Evolutionary conservation across 202 grass and related monocot genomes (phyloP), one percentile per base, ranked within the genome.

Genomic region (Miscanthus sacchariflorus): DNA sequence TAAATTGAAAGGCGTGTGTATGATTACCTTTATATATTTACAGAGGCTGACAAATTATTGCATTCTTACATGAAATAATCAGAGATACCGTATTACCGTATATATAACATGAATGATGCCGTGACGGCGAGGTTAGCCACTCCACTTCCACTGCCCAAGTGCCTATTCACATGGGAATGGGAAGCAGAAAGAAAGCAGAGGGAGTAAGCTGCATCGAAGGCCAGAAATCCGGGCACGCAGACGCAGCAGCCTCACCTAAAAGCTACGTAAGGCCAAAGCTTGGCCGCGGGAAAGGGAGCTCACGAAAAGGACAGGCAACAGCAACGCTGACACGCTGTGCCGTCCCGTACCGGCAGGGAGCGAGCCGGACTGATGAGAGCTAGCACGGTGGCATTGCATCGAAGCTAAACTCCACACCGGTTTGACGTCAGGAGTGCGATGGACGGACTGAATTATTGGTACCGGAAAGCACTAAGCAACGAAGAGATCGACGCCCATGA

Each of bases 321-420:
- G 72, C 72, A 11, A 67, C 56, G 56, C 18, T 58, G 17, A 8
- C 52, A 15, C 40, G 72, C 14, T 30, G 73, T 40, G 46, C 46
- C 80, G 14, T 56, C 49, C 81, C 68, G 81, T 83, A 59, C 81
- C 35, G 52, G 35, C 81, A 73, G 49, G 45, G 48, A 17, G 21
- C 68, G 18, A 40, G 4, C 7, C 74, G 23, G 79, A 12, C 14
- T 7, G 21, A 25, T 23, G 45, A 6, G 33, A 59, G 45, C 30
- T 33, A 79, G 45, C 46, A 61, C 27, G 43, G 74, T 83, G n/a
- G 35, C 39, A 19, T 12, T 69, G 38, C 9, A 11, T 45, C 7
- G 42, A 9, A 12, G 44, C 33, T 50, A 79, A 74, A 65, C 35
- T 15, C 19, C 14, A 17, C 67, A 46, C 59, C 43, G 58, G 21